phyloP scores from a whole-genome alignment of 371 early-diverging fungal genomes.

The Mortierella sp. region DNA sequence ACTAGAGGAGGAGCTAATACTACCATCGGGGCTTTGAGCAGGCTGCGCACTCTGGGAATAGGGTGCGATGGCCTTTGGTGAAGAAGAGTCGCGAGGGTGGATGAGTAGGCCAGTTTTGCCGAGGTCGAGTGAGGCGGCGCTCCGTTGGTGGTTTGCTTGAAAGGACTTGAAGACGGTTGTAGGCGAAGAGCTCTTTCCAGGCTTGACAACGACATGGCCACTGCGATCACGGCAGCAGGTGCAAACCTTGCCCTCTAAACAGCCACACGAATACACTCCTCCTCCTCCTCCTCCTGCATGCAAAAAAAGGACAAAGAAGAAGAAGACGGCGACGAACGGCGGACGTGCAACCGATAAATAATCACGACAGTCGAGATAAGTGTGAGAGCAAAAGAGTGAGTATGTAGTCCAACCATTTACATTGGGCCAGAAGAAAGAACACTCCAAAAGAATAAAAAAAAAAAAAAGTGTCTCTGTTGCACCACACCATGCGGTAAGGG shows the following conservation, averaged over 20 bases:
- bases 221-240: constrained; percentile 39
- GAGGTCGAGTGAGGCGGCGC: constrained; percentile 15
- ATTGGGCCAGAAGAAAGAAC: neutral
- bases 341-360: neutral
- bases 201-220: constrained; percentile 37
- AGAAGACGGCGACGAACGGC: too few relatives aligned
- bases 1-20: constrained; percentile 18
- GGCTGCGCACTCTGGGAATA: constrained; percentile 4
- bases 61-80: constrained; percentile 6
- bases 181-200: constrained; percentile 19
- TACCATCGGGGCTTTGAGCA: constrained; percentile 26
- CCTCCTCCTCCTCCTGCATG: too few relatives aligned
- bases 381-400: neutral
- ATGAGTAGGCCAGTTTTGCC: constrained; percentile 12
- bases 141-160: constrained; percentile 10
- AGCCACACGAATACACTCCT: constrained; percentile 30
- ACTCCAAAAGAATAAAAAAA: neutral
- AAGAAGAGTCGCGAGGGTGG: constrained; percentile 8
- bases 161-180: constrained; percentile 23
- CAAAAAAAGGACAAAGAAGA: too few relatives aligned
- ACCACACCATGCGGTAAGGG: neutral
- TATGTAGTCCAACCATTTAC: neutral
- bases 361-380: neutral
- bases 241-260: constrained; percentile 30
- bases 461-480: neutral